phyloP scores from a whole-genome alignment of 2,329 filamentous ascomycete species.

The Bipolaris victoriae region DNA sequence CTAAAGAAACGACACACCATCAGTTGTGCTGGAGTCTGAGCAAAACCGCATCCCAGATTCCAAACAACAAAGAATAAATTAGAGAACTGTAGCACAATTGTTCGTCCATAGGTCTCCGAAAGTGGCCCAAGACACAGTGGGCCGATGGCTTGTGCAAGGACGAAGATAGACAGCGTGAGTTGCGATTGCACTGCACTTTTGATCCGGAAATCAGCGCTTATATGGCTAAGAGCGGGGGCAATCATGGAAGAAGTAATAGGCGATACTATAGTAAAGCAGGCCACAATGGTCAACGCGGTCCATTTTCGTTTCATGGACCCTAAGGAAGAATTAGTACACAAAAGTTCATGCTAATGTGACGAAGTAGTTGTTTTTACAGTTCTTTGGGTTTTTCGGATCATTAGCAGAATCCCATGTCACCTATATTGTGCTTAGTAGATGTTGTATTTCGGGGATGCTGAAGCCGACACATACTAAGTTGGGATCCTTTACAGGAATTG shows the following conservation, averaged over 20 bases:
- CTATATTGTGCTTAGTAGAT: conserved; percentile 21
- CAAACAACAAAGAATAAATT: conserved; percentile 50
- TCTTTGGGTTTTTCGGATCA: conserved; percentile 53
- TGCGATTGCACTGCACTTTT: conserved; percentile 39
- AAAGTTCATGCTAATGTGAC: background rate
- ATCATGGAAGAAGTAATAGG: conserved; percentile 51
- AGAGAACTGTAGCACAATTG: conserved; percentile 44
- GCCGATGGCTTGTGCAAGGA: conserved; percentile 50
- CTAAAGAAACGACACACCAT: conserved; percentile 48
- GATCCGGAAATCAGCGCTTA: conserved; percentile 45
- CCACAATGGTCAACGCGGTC: conserved; percentile 54
- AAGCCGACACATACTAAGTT: conserved; percentile 34
- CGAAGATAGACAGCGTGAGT: conserved; percentile 49
- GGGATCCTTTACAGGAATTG: conserved; percentile 37
- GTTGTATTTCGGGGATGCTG: background rate
- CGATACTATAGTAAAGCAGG: conserved; percentile 50
- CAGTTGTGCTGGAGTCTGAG: conserved; percentile 41
- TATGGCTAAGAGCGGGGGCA: conserved; percentile 42
- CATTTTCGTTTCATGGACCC: conserved; percentile 50
- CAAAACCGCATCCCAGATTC: conserved; percentile 51
- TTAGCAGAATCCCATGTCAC: conserved; percentile 56
- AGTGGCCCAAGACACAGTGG: conserved; percentile 48
- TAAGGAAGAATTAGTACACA: background rate
- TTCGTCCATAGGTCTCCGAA: conserved; percentile 49
- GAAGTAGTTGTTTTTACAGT: conserved; percentile 8